Evolutionary conservation across 2,329 filamentous ascomycete species (phyloP), one percentile per base, ranked within the genome.

Genomic region (Arthrobotrys iridis): DNA sequence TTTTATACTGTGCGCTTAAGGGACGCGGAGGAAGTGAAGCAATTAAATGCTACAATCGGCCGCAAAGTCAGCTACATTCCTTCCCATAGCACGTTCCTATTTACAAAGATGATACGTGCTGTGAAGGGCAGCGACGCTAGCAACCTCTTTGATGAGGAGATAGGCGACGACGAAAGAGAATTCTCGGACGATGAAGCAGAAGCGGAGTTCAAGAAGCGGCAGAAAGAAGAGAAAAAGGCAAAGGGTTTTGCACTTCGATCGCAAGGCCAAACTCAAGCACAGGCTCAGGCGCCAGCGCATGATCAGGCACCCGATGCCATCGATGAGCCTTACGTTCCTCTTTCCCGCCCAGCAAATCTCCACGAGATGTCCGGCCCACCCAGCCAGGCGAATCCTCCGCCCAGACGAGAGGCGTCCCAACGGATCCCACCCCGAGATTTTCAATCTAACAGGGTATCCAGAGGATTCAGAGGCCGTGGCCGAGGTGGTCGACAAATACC

Each of bases 111-210:
- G 4, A 84, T 98, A 68, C 91, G 90, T 82, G 87, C 86, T 60
- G 81, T 91, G 79, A 98, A 96, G 83, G 93, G 93, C 73, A 95
- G 93, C 7, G 95, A 99, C 82, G 94, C 95, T 6, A 96, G 93
- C 59, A 98, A 98, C 81, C 86, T 97, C 64, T 91, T 97, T 82
- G 95, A 98, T 78, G 95, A 99, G 82, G 94, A 98, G 83, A 87
- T 93, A 5, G 89, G 84, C 13, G 90, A 91, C 30, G 92, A 96
- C 37, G 94, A 98, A 81, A 87, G 93, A 79, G 95, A 98, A 81
- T 98, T 98, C 81, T 97, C 94, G 0, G 95, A 99, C 78, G 95
- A 99, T 79, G 95, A 99, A 83, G 91, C 92, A 78, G 95, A 99
- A 82, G 90, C 91, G 5, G 92, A 93, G 79, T 88, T 93, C 81